Base-by-base conservation (phyloP, 768 basidiomycete genomes). In the Tricholoma furcatifolium region DNA sequence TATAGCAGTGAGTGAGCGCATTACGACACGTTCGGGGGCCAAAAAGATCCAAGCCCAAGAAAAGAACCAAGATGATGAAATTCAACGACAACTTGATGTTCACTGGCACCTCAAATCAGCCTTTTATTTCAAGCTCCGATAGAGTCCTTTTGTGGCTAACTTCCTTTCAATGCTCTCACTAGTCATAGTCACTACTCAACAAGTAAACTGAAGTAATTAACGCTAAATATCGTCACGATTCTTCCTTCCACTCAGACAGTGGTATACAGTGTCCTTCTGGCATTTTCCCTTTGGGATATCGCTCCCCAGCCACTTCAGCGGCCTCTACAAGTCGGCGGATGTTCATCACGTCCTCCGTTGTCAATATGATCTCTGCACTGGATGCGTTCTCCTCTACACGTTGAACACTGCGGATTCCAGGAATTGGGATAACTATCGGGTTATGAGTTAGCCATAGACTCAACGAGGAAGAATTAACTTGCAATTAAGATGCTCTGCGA, bases 401-500 rank as follows among this genome's bases (percentile, higher is more conserved):
- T 0, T 43, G 44, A 14, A 58, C 24, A 23, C 30, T 59, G 11
- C 63, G 57, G 27, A 54, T 50, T 2, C 65, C 65, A 40, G 67
- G 67, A 36, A 66, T 65, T 2, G 67, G 67, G 39, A 68, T 47
- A 35, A 65, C 63, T 67, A 17, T 18, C 17, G n/a, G 17, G 3
- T 2, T 20, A 12, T 21, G n/a, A 14, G 45, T 9, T 31, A n/a
- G 24, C 6, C 14, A 18, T 21, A 4, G 17, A 17, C 30, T 24
- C 8, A 9, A n/a, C n/a, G 17, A 43, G 11, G 10, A 2, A 23
- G 21, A 9, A 6, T 23, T 4, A 5, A 56, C 62, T 44, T 43
- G 59, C 62, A 61, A 20, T 60, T 56, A 1, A 50, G 45, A 34
- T 61, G 60, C 14, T 60, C 56, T 6, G 74, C 71, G 4, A 80